A percentile compares a stretch with the other conserved stretches of the same genome.
Evolutionary conservation across 1,284 basidiomycete species (phyloP).

Genomic region (Ceratobasidium sp.): DNA sequence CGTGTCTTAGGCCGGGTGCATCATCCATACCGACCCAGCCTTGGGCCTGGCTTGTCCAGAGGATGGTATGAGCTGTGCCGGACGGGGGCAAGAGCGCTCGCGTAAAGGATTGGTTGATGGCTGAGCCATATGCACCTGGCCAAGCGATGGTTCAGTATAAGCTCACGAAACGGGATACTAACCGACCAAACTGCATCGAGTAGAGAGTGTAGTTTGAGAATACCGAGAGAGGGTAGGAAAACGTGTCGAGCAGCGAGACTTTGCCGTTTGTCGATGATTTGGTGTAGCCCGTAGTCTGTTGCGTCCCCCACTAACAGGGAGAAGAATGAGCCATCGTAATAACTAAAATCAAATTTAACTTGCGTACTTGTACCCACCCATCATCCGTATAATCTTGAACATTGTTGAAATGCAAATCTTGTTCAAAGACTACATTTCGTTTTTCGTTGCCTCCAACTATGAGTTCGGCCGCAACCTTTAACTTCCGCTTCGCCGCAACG

Average conservation of each 20-base stretch:
- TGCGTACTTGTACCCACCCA: conserved; percentile 39
- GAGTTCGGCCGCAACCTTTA: conserved; percentile 26
- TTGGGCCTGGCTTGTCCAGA: conserved; percentile 50
- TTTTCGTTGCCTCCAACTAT: conserved; percentile 27
- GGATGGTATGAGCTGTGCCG: conserved; percentile 46
- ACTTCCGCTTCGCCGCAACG: conserved; percentile 14
- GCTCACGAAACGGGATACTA: background rate
- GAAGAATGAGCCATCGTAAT: background rate
- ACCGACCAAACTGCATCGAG: conserved; percentile 36
- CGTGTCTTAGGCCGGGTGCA: conserved; percentile 52
- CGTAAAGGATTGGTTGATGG: conserved; percentile 50
- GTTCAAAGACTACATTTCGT: conserved; percentile 26
- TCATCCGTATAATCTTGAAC: conserved; percentile 26
- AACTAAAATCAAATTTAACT: background rate
- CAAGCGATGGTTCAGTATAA: background rate
- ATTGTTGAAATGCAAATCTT: conserved; percentile 33
- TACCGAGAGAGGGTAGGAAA: conserved; percentile 36
- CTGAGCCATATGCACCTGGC: conserved; percentile 50
- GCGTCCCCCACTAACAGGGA: conserved; percentile 28
- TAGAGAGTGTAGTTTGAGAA: conserved; percentile 38
- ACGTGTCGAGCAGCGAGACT: conserved; percentile 29
- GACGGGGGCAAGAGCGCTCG: conserved; percentile 49
- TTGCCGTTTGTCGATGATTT: conserved; percentile 26
- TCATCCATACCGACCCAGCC: conserved; percentile 52
- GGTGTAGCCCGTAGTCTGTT: conserved; percentile 35